Percentiles rank a stretch among this genome's conserved stretches.
Conservation (phyloP, 108 stramenopile species). For the Hondaea fermentalgiana region DNA sequence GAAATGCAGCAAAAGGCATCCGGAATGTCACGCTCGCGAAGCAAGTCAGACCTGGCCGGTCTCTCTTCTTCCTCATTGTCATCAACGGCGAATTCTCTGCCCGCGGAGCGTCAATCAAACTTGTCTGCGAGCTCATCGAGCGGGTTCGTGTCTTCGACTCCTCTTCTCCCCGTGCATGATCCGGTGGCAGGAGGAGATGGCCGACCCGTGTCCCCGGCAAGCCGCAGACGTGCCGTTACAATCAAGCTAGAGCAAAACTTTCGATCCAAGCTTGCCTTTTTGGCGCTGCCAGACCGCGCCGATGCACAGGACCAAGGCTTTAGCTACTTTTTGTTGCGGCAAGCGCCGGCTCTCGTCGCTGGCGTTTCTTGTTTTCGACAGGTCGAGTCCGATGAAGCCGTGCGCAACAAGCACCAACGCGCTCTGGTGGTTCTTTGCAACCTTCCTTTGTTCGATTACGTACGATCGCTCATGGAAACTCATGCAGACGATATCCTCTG, state of each 20-base stretch:
- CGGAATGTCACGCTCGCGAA: not conserved
- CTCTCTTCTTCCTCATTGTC: not conserved
- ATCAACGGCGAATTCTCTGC: not conserved
- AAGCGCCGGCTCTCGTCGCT: not conserved
- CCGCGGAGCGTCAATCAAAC: not conserved
- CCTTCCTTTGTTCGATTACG: not conserved
- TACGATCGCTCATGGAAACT: not conserved
- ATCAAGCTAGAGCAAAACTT: not conserved
- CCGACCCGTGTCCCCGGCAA: not conserved
- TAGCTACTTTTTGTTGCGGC: conserved; percentile 4
- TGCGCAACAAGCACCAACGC: not conserved
- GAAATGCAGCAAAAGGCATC: not conserved
- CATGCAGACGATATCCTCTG: not conserved
- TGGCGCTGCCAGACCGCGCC: not conserved
- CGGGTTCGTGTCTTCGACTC: too few relatives aligned
- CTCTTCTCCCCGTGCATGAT: too few relatives aligned
- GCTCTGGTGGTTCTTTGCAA: not conserved
- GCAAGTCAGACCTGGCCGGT: not conserved
- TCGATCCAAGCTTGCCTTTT: not conserved
- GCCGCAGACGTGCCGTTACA: not conserved
- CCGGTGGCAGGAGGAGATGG: too few relatives aligned
- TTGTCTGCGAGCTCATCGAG: not conserved
- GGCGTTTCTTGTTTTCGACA: not conserved
- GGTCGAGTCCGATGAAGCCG: not conserved
- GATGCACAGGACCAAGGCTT: not conserved